phyloP scores from a whole-genome alignment of 768 basidiomycete species.

The Mycena crocata region DNA sequence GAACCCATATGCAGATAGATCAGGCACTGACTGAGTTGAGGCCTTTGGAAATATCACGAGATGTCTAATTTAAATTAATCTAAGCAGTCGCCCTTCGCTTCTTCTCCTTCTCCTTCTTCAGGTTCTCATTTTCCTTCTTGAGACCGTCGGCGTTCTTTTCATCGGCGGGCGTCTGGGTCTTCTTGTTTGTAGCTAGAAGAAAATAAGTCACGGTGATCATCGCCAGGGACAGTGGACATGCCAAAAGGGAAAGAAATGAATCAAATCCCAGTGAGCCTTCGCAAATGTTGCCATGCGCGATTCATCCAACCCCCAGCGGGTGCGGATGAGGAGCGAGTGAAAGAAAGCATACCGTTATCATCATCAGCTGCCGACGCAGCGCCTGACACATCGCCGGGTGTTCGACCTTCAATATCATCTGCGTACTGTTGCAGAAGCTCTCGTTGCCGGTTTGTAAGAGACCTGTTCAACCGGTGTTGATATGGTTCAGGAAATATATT shows the following conservation, averaged over 20 bases:
- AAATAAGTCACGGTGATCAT: conserved; percentile 37
- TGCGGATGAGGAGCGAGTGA: conserved; percentile 66
- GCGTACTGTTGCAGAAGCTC: conserved; percentile 91
- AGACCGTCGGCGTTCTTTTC: conserved; percentile 40
- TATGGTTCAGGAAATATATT: conserved; percentile 15
- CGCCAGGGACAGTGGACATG: conserved; percentile 56
- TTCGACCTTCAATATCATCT: conserved; percentile 88
- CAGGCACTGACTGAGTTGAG: conserved; percentile 27
- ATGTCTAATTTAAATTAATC: conserved; percentile 29
- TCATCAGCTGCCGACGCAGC: conserved; percentile 50
- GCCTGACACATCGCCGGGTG: conserved; percentile 35
- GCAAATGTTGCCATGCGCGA: conserved; percentile 75
- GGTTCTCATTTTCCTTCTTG: conserved; percentile 34
- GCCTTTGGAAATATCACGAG: conserved; percentile 24
- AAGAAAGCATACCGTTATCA: conserved; percentile 84
- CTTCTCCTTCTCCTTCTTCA: conserved; percentile 55
- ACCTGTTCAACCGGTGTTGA: conserved; percentile 57
- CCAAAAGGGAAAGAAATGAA: conserved; percentile 58
- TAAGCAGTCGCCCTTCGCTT: conserved; percentile 64
- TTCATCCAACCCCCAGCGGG: conserved; percentile 72
- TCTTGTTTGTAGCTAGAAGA: conserved; percentile 40
- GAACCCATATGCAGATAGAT: conserved; percentile 21
- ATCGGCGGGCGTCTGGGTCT: conserved; percentile 39
- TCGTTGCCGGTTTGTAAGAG: conserved; percentile 85
- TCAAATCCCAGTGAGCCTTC: conserved; percentile 78